Evolutionary conservation across 1,284 basidiomycete genomes (phyloP), one percentile per base, ranked within the genome.

Genomic region (Ganoderma multipileum): DNA sequence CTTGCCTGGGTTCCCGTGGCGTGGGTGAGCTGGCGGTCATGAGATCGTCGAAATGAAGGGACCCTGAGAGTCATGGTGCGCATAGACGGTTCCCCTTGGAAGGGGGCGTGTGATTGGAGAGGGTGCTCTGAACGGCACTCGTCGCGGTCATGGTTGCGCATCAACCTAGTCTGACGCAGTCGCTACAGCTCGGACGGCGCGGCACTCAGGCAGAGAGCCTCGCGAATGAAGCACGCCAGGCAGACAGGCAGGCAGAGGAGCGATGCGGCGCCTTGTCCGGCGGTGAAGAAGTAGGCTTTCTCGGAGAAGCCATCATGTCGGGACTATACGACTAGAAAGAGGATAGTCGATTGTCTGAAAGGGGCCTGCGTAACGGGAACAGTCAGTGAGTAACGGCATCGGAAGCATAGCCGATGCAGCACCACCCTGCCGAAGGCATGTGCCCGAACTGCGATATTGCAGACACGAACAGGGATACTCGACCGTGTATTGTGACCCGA

Each of bases 1-100:
- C 55, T 57, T 30, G 55, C 33, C 55, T 50, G 47, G n/a, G 23
- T 12, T 26, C 47, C 47, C 47, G 47, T 57, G 52, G 66, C 60
- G 60, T 54, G 63, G 50, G 60, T 67, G 58, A 39, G 12, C 36
- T 5, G 54, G n/a, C 42, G 64, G 68, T 68, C 68, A 72, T 50
- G 62, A 50, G 68, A 67, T 47, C 61, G 38, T 36, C 63, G 39
- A 57, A 59, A 52, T 52, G 61, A 41, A 36, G 55, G 55, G 61
- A 58, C 52, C 70, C 62, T 71, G 67, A 50, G 70, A 67, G 61
- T 38, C 41, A 26, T 50, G 47, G 23, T 50, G 47, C 47, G 47
- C 26, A 50, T 26, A 26, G 47, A 50, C 3, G 11, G 47, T 50
- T 50, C 47, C 47, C 26, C 47, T 23, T 50, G 26, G 23, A 11